A percentile compares a stretch with the other conserved stretches of the same genome.
Evolutionary conservation across 331 rosid species (phyloP).

Genomic region (Ulmus americana): DNA sequence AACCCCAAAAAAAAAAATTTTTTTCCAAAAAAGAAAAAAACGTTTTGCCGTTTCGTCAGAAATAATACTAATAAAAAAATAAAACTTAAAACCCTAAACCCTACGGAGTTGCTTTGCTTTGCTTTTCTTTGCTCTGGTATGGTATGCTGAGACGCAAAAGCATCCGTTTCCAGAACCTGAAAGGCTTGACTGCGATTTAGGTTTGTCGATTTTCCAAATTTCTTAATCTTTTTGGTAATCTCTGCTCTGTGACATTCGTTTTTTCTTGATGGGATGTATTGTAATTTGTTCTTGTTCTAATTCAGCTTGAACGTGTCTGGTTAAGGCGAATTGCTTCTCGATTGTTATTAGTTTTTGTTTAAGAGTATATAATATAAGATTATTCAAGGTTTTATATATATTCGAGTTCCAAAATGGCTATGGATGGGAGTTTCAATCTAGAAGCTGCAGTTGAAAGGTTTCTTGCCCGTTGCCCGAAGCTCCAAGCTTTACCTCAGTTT

Average conservation of each 20-base stretch:
- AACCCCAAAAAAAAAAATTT: no score
- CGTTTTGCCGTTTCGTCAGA: not conserved
- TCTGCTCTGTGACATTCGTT: not conserved
- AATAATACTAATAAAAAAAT: not conserved
- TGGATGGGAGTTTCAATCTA: slow-evolving; percentile 62
- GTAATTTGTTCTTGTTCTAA: not conserved
- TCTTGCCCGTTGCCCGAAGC: slow-evolving; percentile 66
- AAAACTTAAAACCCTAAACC: slow-evolving; percentile 26
- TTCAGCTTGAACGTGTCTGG: not conserved
- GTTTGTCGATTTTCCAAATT: not conserved
- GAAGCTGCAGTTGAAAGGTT: slow-evolving; percentile 53
- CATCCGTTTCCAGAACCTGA: not conserved
- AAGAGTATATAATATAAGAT: not conserved
- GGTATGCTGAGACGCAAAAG: not conserved
- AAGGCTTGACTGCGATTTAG: not conserved
- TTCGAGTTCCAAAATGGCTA: slow-evolving; percentile 45
- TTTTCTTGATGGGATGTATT: not conserved
- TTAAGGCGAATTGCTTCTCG: not conserved
- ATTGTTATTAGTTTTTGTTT: not conserved
- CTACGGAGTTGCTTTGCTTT: not conserved
- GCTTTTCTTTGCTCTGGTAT: no score
- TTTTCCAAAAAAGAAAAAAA: no score
- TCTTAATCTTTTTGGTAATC: not conserved
- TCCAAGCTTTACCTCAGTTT: slow-evolving; percentile 35
- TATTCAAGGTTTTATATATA: not conserved